A percentile compares a stretch with the other conserved stretches of the same genome.
phyloP scores from a whole-genome alignment of 2,329 filamentous ascomycete species.

The Penicillium sp. region DNA sequence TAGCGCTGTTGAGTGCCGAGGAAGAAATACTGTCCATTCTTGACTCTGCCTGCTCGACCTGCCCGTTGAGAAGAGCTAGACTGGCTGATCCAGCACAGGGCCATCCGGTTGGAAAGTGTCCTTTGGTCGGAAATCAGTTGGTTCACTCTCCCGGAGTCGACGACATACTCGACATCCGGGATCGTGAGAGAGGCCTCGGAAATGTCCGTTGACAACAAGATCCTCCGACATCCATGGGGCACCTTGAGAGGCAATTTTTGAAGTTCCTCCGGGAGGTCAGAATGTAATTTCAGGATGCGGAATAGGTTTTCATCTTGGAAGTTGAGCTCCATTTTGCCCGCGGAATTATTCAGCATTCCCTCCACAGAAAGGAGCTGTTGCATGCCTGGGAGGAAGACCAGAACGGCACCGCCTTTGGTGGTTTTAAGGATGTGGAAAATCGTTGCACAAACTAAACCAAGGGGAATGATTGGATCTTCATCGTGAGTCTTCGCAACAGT shows the following conservation, averaged over 20 bases:
- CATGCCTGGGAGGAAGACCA: conserved; percentile 51
- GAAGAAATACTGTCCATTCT: conserved; percentile 51
- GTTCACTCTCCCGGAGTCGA: conserved; percentile 49
- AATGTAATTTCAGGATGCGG: conserved; percentile 49
- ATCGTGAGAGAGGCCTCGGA: conserved; percentile 54
- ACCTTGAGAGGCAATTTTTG: conserved; percentile 42
- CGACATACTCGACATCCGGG: conserved; percentile 51
- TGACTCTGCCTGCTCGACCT: conserved; percentile 51
- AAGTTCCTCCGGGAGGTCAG: conserved; percentile 46
- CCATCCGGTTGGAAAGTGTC: conserved; percentile 39
- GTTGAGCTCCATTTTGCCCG: conserved; percentile 36
- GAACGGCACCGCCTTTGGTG: conserved; percentile 45
- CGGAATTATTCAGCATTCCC: conserved; percentile 27
- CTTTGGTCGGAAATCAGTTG: conserved; percentile 41
- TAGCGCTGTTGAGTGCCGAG: conserved; percentile 43
- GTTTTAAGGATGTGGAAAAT: conserved; percentile 48
- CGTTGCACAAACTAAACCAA: conserved; percentile 44
- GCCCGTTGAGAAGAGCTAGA: conserved; percentile 50
- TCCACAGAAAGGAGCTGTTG: conserved; percentile 38
- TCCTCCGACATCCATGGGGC: conserved; percentile 44
- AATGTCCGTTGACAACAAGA: conserved; percentile 53
- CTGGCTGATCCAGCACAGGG: conserved; percentile 48
- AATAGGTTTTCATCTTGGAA: conserved; percentile 42
- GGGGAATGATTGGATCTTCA: conserved; percentile 42
- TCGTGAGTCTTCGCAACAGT: conserved; percentile 11